Conservation (phyloP, 164 flowering plant species). For the Magnolia changhungtana region DNA sequence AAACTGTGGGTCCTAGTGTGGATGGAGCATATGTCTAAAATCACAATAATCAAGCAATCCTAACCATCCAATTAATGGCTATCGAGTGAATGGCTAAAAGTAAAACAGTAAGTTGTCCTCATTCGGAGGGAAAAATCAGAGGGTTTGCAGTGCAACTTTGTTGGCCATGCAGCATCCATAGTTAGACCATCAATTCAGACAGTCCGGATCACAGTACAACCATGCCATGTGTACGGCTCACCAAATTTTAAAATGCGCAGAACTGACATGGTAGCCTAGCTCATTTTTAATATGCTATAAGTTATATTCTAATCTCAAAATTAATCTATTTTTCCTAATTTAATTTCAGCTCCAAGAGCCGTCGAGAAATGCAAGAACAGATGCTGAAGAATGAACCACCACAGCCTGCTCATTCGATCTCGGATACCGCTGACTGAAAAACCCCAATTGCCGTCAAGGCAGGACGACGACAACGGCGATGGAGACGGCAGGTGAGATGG, state of each 20-base stretch:
- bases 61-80: background rate
- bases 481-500: conserved; percentile 20
- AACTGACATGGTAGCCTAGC: background rate
- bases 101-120: background rate
- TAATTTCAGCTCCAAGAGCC: conserved; percentile 68
- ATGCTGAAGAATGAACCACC: conserved; percentile 30
- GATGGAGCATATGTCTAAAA: no score
- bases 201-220: background rate
- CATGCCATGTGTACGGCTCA: background rate
- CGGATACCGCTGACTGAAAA: background rate
- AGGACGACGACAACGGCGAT: background rate
- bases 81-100: background rate
- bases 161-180: background rate
- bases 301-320: background rate
- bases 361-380: conserved; percentile 78
- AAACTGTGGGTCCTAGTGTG: no score
- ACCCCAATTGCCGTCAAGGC: conserved; percentile 6
- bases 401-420: conserved; percentile 15
- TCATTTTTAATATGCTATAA: background rate
- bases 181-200: background rate
- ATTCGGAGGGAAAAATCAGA: background rate
- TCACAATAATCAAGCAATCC: background rate
- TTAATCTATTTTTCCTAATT: background rate
- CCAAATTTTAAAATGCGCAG: background rate
- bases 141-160: background rate